These are phyloP conservation scores for Claviceps sorghi DNA, from an alignment of 2,329 filamentous ascomycete species.

Conservation along the genomic window DNA sequence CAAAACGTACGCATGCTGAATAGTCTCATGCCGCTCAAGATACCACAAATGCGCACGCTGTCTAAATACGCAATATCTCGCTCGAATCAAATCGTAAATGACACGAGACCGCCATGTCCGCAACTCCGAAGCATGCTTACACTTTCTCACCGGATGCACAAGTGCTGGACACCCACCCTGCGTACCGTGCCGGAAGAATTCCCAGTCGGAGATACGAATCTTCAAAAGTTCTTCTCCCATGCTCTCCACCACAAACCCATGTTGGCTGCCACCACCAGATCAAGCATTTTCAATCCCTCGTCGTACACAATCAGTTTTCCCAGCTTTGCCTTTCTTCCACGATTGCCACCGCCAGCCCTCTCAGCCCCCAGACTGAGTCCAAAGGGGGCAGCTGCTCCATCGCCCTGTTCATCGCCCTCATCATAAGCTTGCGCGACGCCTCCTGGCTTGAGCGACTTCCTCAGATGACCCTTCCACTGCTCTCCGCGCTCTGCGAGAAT, in stretches of 20 bases:
- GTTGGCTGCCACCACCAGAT: constrained; percentile 80
- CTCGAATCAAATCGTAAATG: neutral
- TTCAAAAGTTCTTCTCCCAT: constrained; percentile 47
- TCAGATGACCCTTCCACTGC: constrained; percentile 28
- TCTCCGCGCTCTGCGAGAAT: constrained; percentile 25
- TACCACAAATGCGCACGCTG: neutral
- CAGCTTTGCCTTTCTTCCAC: constrained; percentile 77
- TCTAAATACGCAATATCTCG: neutral
- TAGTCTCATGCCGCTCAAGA: neutral
- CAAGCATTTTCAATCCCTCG: constrained; percentile 89
- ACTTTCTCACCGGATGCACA: neutral
- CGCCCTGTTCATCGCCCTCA: constrained; percentile 25
- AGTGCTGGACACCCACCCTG: neutral
- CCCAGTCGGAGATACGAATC: too few species aligned
- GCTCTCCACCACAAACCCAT: constrained; percentile 88
- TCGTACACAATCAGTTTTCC: constrained; percentile 84
- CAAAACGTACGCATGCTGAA: neutral
- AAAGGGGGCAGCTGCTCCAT: constrained; percentile 29
- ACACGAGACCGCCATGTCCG: neutral
- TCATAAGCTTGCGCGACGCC: constrained; percentile 15
- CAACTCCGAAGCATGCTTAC: neutral
- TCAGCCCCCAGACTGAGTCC: constrained; percentile 70
- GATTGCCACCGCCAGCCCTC: constrained; percentile 69
- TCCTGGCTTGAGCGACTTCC: constrained; percentile 23
- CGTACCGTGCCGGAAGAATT: too few species aligned